Conservation (phyloP, 352 stramenopile genomes). For the Globisporangium solare region DNA sequence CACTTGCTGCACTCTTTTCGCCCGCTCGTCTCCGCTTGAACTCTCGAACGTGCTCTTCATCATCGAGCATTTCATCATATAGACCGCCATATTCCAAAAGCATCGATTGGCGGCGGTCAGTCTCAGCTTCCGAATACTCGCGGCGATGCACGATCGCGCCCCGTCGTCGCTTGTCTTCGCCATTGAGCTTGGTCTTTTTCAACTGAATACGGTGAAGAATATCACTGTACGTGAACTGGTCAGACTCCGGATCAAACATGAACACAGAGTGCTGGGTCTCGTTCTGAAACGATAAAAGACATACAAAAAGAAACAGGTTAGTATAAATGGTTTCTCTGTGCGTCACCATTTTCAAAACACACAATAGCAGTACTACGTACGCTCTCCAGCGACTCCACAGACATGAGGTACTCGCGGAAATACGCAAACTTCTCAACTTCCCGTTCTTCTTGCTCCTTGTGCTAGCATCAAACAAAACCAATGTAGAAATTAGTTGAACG, state of each 20-base stretch:
- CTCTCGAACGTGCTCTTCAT: conserved; percentile 54
- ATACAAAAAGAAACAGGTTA: background rate
- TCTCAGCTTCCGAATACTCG: conserved; percentile 66
- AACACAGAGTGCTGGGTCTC: conserved; percentile 80
- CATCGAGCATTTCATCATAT: conserved; percentile 64
- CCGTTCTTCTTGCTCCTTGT: conserved; percentile 43
- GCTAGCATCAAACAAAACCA: background rate
- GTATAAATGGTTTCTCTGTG: background rate
- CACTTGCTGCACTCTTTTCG: conserved; percentile 13
- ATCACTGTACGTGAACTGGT: conserved; percentile 77
- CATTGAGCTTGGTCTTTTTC: conserved; percentile 74
- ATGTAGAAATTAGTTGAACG: conserved; percentile 8
- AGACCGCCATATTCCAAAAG: conserved; percentile 58
- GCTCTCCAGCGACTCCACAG: conserved; percentile 59
- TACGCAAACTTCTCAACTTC: conserved; percentile 74
- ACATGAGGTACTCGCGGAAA: conserved; percentile 78
- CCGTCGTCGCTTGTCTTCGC: conserved; percentile 75
- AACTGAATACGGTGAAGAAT: conserved; percentile 73
- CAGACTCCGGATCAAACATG: conserved; percentile 67
- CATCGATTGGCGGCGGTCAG: conserved; percentile 49
- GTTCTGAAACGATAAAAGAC: conserved; percentile 12
- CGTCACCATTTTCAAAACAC: background rate
- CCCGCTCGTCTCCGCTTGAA: conserved; percentile 52
- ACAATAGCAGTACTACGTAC: conserved; percentile 30
- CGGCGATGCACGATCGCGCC: conserved; percentile 74